Evolutionary conservation across 495 filamentous ascomycete genomes (phyloP).

Genomic region (Cercophora scortea): DNA sequence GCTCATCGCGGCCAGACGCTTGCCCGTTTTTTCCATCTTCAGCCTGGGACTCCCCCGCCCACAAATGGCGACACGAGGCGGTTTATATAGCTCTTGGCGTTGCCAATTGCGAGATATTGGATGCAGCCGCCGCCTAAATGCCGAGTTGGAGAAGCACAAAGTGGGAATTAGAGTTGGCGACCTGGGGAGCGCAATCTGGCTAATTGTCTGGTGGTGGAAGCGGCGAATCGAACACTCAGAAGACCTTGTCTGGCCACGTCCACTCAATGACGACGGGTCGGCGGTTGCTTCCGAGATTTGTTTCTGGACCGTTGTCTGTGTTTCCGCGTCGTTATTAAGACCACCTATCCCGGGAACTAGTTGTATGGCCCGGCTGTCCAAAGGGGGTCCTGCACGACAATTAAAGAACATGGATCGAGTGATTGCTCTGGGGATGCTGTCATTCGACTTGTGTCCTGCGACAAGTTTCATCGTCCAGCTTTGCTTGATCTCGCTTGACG

Average conservation of each 20-base stretch:
- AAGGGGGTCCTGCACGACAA: too few relatives aligned
- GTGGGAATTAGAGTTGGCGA: background rate
- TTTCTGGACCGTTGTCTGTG: background rate
- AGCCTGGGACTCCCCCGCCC: background rate
- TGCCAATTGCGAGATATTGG: slow-evolving; percentile 8
- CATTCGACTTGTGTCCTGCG: too few relatives aligned
- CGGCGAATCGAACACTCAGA: too few relatives aligned
- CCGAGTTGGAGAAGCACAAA: background rate
- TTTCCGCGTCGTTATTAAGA: background rate
- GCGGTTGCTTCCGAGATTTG: background rate
- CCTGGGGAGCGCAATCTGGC: slow-evolving; percentile 1
- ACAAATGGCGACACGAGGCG: slow-evolving; percentile 1
- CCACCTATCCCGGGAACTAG: background rate
- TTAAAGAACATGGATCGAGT: too few relatives aligned
- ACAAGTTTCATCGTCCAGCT: too few relatives aligned
- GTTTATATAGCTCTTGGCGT: slow-evolving; percentile 9
- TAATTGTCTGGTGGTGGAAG: background rate
- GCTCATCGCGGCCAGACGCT: too few relatives aligned
- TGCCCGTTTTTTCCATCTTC: background rate
- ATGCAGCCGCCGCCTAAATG: slow-evolving; percentile 7
- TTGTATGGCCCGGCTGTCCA: background rate
- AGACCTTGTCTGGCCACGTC: too few relatives aligned
- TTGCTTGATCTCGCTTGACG: too few relatives aligned
- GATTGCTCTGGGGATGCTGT: too few relatives aligned
- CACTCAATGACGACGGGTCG: background rate